Evolutionary conservation across 2,329 filamentous ascomycete genomes (phyloP), one percentile per base, ranked within the genome.

Genomic region (Fusarium nematophilum): DNA sequence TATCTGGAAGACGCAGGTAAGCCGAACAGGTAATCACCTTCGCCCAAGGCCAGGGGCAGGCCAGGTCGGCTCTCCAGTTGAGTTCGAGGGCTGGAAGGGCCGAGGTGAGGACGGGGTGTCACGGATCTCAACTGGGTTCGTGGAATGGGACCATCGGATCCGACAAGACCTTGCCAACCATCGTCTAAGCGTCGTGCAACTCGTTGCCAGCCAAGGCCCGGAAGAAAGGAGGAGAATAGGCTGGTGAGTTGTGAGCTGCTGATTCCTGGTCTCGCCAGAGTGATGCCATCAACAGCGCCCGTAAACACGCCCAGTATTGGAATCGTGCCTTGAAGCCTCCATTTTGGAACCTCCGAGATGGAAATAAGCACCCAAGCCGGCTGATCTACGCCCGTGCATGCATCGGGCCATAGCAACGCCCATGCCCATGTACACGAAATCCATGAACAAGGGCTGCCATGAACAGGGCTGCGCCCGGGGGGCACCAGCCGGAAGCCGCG

Each of bases 121-220:
- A 65, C 57, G 63, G 62, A 68, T 68, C 65, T 65, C 58, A 57
- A 36, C 53, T 53, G 27, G 62, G 62, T 38, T 66, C 30, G 60
- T 63, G 65, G 33, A 30, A 63, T 57, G 42, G 45, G 57, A 37
- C 46, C 50, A 55, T 45, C 51, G 39, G 46, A 54, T 44, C 53
- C 31, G 34, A 54, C 38, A 14, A 57, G 23, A 30, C 65, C 65
- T 55, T 62, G 52, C 45, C 48, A 38, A 30, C 21, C 36, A 15
- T 25, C 30, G 23, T 49, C 10, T 14, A 39, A 44, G 27, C 30
- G 23, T 43, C 21, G 59, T 53, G 36, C 53, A 36, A 40, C 33
- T 55, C 48, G 34, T 34, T 36, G 31, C 34, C 29, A 40, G 18
- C 26, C 40, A 40, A 50, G 26, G 11, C n/a, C 53, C 30, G 47